Evolutionary conservation across 345 rosid genomes (phyloP).

Genomic region (Balakata baccata): DNA sequence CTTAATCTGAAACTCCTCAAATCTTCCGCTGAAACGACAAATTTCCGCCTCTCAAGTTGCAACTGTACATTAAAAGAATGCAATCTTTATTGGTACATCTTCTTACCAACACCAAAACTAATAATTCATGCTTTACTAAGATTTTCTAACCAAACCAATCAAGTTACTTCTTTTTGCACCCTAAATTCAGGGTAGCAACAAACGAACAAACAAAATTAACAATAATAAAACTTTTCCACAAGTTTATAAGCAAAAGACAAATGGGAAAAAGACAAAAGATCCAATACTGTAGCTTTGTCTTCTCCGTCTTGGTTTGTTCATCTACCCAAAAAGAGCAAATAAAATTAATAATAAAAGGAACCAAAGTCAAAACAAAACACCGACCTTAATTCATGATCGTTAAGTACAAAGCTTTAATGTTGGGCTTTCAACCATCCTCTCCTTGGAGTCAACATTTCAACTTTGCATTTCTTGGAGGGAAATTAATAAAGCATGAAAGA

Average conservation of each 20-base stretch:
- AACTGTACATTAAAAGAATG: constrained; percentile 22
- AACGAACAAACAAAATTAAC: not conserved
- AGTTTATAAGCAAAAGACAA: constrained; percentile 8
- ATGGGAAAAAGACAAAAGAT: constrained; percentile 6
- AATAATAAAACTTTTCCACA: not conserved
- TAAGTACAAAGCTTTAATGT: constrained; percentile 22
- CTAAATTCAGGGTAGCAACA: constrained; percentile 5
- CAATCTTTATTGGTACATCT: constrained; percentile 40
- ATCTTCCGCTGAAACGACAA: constrained; percentile 8
- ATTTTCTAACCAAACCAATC: constrained; percentile 36
- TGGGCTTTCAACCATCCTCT: not conserved
- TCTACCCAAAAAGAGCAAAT: constrained; percentile 39
- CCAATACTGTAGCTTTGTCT: constrained; percentile 24
- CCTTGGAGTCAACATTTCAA: not conserved
- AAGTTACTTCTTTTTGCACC: not conserved
- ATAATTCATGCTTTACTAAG: constrained; percentile 19
- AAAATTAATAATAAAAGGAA: not conserved
- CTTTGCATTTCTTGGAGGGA: constrained; percentile 22
- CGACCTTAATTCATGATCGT: constrained; percentile 29
- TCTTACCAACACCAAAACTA: constrained; percentile 40
- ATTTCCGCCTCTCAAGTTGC: constrained; percentile 19
- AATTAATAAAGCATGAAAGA: constrained; percentile 2
- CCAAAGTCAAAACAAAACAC: constrained; percentile 18
- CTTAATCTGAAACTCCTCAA: not conserved
- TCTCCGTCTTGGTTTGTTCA: constrained; percentile 57